Evolutionary conservation across 805 yeast genomes (phyloP).

Genomic region (Myxozyma mucilagina): DNA sequence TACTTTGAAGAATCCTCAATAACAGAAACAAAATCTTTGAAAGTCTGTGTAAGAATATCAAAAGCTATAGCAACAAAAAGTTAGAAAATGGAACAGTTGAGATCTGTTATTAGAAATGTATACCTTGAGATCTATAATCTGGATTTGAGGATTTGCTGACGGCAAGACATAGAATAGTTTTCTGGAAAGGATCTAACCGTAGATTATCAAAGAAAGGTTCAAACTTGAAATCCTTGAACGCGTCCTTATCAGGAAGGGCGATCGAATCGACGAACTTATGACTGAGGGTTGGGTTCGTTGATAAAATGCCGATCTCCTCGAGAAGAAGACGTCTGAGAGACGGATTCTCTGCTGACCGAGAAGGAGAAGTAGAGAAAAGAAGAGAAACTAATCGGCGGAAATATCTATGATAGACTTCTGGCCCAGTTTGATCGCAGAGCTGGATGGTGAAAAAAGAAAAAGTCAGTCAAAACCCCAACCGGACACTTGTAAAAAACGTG

Average conservation of each 20-base stretch:
- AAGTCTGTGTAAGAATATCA: slow-evolving; percentile 15
- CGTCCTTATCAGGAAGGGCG: slow-evolving; percentile 31
- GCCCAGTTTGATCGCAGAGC: slow-evolving; percentile 44
- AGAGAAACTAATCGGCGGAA: slow-evolving; percentile 39
- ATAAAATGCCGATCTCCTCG: slow-evolving; percentile 22
- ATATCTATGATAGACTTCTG: slow-evolving; percentile 42
- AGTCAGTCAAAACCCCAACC: not conserved
- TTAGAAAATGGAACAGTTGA: not conserved
- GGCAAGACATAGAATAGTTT: slow-evolving; percentile 31
- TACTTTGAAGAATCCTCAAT: slow-evolving; percentile 10
- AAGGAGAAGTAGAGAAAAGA: slow-evolving; percentile 10
- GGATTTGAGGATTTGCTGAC: slow-evolving; percentile 18
- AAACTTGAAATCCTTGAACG: slow-evolving; percentile 39
- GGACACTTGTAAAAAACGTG: not conserved
- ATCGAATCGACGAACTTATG: slow-evolving; percentile 24
- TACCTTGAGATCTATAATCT: slow-evolving; percentile 21
- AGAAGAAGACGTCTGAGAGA: slow-evolving; percentile 31
- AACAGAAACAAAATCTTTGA: slow-evolving; percentile 5
- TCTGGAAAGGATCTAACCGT: slow-evolving; percentile 34
- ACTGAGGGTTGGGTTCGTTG: slow-evolving; percentile 20
- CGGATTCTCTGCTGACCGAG: slow-evolving; percentile 36
- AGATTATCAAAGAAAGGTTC: slow-evolving; percentile 40
- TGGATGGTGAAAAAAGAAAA: not conserved
- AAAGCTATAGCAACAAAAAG: slow-evolving; percentile 7
- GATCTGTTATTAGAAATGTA: not conserved